Conservation (phyloP, 148 eudicot genomes). For the Camellia lanceoleosa region DNA sequence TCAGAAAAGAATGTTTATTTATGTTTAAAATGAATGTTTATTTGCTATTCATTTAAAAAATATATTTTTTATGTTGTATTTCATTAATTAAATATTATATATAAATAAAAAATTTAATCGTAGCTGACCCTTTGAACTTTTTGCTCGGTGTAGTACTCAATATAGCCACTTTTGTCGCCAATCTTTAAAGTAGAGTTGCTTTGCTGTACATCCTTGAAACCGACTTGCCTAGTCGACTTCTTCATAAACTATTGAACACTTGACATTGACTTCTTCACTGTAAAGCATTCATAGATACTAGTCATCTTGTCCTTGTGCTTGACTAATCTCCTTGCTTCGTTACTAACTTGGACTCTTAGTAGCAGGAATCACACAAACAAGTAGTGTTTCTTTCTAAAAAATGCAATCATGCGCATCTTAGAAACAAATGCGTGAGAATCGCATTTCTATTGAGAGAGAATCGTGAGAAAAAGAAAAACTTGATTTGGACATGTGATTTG, state of each 20-base stretch:
- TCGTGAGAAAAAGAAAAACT: too few relatives aligned
- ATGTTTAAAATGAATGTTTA: too few relatives aligned
- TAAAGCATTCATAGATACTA: not conserved
- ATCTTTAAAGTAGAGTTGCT: not conserved
- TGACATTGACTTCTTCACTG: not conserved
- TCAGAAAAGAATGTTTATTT: too few relatives aligned
- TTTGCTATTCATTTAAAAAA: too few relatives aligned
- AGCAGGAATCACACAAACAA: too few relatives aligned
- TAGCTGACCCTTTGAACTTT: not conserved
- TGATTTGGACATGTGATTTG: too few relatives aligned
- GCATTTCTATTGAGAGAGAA: too few relatives aligned
- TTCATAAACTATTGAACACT: not conserved
- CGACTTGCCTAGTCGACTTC: not conserved
- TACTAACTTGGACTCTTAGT: not conserved
- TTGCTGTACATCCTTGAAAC: not conserved
- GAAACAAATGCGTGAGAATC: too few relatives aligned
- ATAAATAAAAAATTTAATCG: not conserved
- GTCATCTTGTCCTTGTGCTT: not conserved
- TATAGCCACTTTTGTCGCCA: conserved; percentile 9
- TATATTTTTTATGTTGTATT: too few relatives aligned
- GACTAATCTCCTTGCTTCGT: not conserved
- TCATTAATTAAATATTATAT: too few relatives aligned
- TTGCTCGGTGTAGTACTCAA: not conserved
- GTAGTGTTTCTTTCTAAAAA: too few relatives aligned
- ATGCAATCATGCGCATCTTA: too few relatives aligned